Evolutionary conservation across 768 basidiomycete genomes (phyloP), one percentile per base, ranked within the genome.

Genomic region (Phylloporus sp.): DNA sequence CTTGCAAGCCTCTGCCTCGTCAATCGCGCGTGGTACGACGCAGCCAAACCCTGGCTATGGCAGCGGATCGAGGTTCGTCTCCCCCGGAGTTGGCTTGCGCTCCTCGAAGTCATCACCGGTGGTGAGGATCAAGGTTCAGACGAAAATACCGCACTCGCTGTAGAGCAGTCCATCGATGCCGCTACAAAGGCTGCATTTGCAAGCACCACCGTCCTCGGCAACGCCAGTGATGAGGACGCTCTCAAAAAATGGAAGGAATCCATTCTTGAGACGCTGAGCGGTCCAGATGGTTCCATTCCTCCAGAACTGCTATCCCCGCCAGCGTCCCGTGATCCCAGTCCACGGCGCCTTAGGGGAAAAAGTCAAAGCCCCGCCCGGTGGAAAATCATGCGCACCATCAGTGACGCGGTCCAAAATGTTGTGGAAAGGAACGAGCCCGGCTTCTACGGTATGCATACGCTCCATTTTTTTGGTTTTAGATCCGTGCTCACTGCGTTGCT

Each of bases 1-100:
- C 75, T 94, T 20, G 75, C 80, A 6, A 82, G 69, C 58, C 82
- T 92, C 39, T 89, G 86, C 60, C 79, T 88, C 54, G 88, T 91
- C 38, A 88, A 83, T 61, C 86, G 75, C 60, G 76, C 81, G 3
- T 92, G 88, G 86, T 82, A 83, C 62, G 79, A 81, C 26, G 91
- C 88, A 1, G 88, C 91, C n/a, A 86, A 85, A 59, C 90, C 90
- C 0, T 93, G 86, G 88, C 73, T 94, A 6, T 94, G 91, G 90
- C 80, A 80, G 52, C 83, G 83, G 53, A 73, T 93, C 55, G 91
- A 92, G 66, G 85, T 94, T 45, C 80, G 88, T 6, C 79, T 92
- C 6, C 91, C 91, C 10, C 80, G 84, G n/a, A 84, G 80, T 57
- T 94, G 91, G 88, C 81, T 94, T 13, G 75, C 87, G 10, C 76